These are phyloP conservation scores for Oemleria cerasiformis DNA, from an alignment of 306 rosid genomes.

Conservation along the genomic window DNA sequence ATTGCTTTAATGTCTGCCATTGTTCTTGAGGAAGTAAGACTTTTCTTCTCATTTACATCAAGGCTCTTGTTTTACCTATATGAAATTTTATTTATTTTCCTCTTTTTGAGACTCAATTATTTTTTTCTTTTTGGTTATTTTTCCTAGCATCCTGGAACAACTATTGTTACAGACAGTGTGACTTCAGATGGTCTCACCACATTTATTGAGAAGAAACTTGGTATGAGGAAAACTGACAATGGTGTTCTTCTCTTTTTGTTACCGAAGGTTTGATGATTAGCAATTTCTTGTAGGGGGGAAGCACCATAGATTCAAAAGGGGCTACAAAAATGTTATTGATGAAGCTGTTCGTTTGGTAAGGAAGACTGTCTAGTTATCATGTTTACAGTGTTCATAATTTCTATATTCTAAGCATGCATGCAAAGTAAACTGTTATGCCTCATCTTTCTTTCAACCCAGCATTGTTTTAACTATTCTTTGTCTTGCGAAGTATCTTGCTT, in stretches of 20 bases:
- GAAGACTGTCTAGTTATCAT: conserved; percentile 21
- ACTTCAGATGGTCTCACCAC: conserved; percentile 94
- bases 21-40: conserved; percentile 84
- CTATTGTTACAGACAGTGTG: conserved; percentile 94
- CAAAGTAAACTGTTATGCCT: not conserved
- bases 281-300: conserved; percentile 64
- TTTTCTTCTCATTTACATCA: conserved; percentile 9
- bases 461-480: not conserved
- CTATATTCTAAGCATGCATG: not conserved
- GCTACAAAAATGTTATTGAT: conserved; percentile 96
- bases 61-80: conserved; percentile 12
- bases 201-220: conserved; percentile 90
- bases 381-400: not conserved
- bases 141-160: conserved; percentile 88
- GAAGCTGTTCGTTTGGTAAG: conserved; percentile 94
- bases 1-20: conserved; percentile 96
- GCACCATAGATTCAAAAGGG: conserved; percentile 95
- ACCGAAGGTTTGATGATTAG: conserved; percentile 11
- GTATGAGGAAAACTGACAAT: conserved; percentile 40
- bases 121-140: conserved; percentile 13
- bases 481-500: not conserved
- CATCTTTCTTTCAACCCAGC: not conserved
- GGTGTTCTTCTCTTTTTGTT: not conserved
- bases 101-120: conserved; percentile 1
- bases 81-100: not conserved